phyloP scores from a whole-genome alignment of 306 rosid species.

The Pyrus betulifolia region DNA sequence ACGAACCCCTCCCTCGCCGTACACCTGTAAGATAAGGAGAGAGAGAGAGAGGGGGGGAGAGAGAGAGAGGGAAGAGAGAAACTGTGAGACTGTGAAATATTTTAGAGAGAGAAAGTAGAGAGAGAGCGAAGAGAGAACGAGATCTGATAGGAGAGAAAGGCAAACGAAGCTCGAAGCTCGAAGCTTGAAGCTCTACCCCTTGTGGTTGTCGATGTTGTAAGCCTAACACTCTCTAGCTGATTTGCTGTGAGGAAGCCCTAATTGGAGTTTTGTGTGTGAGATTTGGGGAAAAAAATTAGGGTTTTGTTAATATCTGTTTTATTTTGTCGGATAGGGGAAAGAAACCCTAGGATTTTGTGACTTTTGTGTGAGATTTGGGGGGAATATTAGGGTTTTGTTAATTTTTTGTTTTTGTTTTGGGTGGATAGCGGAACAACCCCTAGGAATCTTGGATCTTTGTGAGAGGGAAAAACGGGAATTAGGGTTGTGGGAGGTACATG shows the following conservation, averaged over 20 bases:
- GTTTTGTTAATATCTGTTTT: slow-evolving; percentile 3
- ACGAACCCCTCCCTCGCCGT: slow-evolving; percentile 53
- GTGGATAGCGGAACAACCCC: slow-evolving; percentile 12
- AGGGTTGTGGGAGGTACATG: slow-evolving; percentile 73
- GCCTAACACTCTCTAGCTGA: slow-evolving; percentile 3
- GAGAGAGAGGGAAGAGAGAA: slow-evolving; percentile 11
- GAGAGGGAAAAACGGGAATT: slow-evolving; percentile 21
- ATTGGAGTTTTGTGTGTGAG: slow-evolving; percentile 2
- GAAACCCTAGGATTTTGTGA: slow-evolving; percentile 17
- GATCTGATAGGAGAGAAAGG: slow-evolving; percentile 61
- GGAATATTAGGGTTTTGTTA: slow-evolving; percentile 33
- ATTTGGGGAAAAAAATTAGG: slow-evolving; percentile 32
- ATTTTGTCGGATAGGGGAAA: background rate
- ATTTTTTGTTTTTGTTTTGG: too few relatives aligned
- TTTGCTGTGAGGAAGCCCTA: slow-evolving; percentile 12
- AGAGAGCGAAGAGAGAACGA: slow-evolving; percentile 17
- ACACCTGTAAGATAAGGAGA: slow-evolving; percentile 64
- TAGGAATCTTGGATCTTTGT: slow-evolving; percentile 9
- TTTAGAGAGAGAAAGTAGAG: slow-evolving; percentile 64
- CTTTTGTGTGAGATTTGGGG: slow-evolving; percentile 10
- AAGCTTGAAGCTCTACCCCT: slow-evolving; percentile 18
- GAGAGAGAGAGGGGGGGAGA: slow-evolving; percentile 29
- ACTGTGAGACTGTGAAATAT: slow-evolving; percentile 7
- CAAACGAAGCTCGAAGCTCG: slow-evolving; percentile 1
- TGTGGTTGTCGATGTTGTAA: slow-evolving; percentile 6